phyloP scores from a whole-genome alignment of 2,329 filamentous ascomycete genomes.

The Diaporthe sp. region DNA sequence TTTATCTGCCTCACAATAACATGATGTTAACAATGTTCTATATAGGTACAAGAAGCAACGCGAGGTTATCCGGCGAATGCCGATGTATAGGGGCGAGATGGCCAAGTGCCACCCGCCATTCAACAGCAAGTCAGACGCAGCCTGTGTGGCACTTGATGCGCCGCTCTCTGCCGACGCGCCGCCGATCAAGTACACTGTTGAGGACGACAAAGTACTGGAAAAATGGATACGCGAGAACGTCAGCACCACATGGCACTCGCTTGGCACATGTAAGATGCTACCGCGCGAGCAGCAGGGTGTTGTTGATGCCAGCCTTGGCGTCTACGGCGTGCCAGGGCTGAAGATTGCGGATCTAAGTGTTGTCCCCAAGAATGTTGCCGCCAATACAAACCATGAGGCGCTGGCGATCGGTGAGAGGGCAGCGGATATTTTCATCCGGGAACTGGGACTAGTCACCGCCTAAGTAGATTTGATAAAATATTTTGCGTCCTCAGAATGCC shows the following conservation, averaged over 20 bases:
- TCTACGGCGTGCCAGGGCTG: conserved; percentile 58
- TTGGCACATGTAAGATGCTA: conserved; percentile 63
- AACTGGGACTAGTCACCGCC: conserved; percentile 7
- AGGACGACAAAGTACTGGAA: conserved; percentile 64
- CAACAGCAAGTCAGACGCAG: conserved; percentile 54
- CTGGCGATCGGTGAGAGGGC: conserved; percentile 60
- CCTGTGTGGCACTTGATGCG: conserved; percentile 46
- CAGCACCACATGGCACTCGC: conserved; percentile 58
- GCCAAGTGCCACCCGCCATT: conserved; percentile 45
- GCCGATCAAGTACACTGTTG: conserved; percentile 62
- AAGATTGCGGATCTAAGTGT: conserved; percentile 58
- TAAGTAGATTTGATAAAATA: too few species aligned
- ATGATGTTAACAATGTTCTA: background rate
- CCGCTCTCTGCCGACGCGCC: conserved; percentile 40
- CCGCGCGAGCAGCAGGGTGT: conserved; percentile 57
- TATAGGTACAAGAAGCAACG: conserved; percentile 61
- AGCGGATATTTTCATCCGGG: conserved; percentile 50
- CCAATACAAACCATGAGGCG: conserved; percentile 61
- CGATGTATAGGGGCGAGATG: conserved; percentile 52
- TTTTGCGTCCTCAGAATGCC: too few species aligned
- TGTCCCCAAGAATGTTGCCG: conserved; percentile 55
- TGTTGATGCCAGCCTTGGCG: conserved; percentile 57
- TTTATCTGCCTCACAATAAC: background rate
- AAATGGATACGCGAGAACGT: conserved; percentile 56
- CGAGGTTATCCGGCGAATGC: conserved; percentile 61